Evolutionary conservation across 257 asterid genomes (phyloP), one percentile per base, ranked within the genome.

Genomic region (Lithospermum erythrorhizon): DNA sequence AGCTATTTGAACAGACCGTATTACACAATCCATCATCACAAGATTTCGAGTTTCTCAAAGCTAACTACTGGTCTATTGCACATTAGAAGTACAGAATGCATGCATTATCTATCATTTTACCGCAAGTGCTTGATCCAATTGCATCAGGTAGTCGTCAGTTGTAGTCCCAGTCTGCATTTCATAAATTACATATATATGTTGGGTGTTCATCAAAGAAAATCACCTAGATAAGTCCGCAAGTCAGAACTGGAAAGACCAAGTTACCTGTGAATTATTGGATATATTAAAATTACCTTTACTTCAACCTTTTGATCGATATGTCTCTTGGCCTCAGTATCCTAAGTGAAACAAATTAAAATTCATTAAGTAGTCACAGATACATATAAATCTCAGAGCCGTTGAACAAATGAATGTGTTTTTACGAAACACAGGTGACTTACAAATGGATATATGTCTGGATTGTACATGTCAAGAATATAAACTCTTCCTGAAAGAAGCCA

Each of bases 401-500:
- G 21, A 10, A 20, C 7, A 53, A 20, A 9, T 11, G 13, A 14
- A 47, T 16, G 57, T 22, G 6, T 1, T 61, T 6, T 17, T 37
- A 53, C 15, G 48, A 13, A 10, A 41, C 47, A 54, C 17, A 52
- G 59, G 52, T 7, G 61, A 81, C 98, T 79, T 77, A 91, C 98
- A 66, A 78, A 69, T 66, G 98, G 98, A 81, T 91, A 91, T 71
- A 91, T 88, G 62, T 79, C 77, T 30, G 98, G 95, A 70, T 91
- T 91, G 84, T 82, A 88, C 87, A 91, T 82, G 73, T 91, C 97
- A 68, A 91, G 90, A 75, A 88, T 82, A 75, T 88, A 91, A 49
- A 91, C 98, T 73, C 94, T 84, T 74, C 80, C 98, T 91, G 90
- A 78, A 53, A 30, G 45, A 35, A 67, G 48, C 63, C 52, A 67